These are phyloP conservation scores for Naganishia randhawae DNA, from an alignment of 768 basidiomycete species.

Conservation along the genomic window DNA sequence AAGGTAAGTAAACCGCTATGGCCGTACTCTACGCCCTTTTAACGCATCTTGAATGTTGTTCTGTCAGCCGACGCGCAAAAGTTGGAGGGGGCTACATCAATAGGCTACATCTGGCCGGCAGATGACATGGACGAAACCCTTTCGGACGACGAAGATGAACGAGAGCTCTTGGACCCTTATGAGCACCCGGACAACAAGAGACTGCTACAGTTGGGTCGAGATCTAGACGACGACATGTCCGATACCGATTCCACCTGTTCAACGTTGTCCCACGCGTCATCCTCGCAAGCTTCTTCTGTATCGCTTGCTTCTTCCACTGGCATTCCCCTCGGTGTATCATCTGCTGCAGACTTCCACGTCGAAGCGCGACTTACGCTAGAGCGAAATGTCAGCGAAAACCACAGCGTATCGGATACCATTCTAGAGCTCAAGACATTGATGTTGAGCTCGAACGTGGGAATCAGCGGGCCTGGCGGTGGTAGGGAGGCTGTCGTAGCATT, in stretches of 20 bases:
- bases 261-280: slow-evolving; percentile 44
- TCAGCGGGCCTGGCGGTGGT: slow-evolving; percentile 61
- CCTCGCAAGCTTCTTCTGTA: slow-evolving; percentile 37
- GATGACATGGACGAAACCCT: slow-evolving; percentile 46
- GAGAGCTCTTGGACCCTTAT: slow-evolving; percentile 56
- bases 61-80: slow-evolving; percentile 6
- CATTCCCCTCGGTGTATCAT: slow-evolving; percentile 36
- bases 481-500: slow-evolving; percentile 83
- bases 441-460: slow-evolving; percentile 90
- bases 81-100: slow-evolving; percentile 53
- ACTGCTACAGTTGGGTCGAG: slow-evolving; percentile 46
- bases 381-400: slow-evolving; percentile 84
- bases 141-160: slow-evolving; percentile 47
- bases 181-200: slow-evolving; percentile 48
- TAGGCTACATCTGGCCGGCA: slow-evolving; percentile 79
- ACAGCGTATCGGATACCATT: slow-evolving; percentile 85
- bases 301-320: slow-evolving; percentile 40
- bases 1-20: slow-evolving; percentile 20
- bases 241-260: slow-evolving; percentile 38
- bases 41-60: background rate
- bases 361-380: slow-evolving; percentile 68
- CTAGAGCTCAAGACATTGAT: slow-evolving; percentile 94
- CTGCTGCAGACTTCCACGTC: slow-evolving; percentile 42
- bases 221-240: slow-evolving; percentile 16
- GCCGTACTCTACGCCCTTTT: slow-evolving; percentile 19